Evolutionary conservation across 2,329 filamentous ascomycete species (phyloP).

Genomic region (Pseudogymnoascus sp.): DNA sequence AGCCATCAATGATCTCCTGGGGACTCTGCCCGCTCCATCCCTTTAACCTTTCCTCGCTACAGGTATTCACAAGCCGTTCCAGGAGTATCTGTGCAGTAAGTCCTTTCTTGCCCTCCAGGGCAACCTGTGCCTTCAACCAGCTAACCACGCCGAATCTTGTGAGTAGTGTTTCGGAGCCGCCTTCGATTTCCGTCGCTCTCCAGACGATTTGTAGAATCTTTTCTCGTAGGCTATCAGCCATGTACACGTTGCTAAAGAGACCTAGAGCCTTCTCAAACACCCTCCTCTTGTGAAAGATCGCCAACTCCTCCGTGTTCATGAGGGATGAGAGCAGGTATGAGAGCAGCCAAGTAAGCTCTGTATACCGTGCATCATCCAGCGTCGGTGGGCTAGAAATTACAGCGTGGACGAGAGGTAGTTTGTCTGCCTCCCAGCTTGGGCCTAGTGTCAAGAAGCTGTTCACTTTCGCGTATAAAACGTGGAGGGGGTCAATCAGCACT

Average conservation of each 20-base stretch:
- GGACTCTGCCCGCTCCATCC: constrained; percentile 52
- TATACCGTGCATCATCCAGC: constrained; percentile 64
- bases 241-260: constrained; percentile 59
- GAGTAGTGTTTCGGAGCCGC: constrained; percentile 71
- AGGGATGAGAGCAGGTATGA: constrained; percentile 62
- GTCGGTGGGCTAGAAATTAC: constrained; percentile 59
- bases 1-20: constrained; percentile 16
- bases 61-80: constrained; percentile 53
- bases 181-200: constrained; percentile 58
- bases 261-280: constrained; percentile 71
- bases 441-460: constrained; percentile 75
- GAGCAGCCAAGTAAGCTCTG: constrained; percentile 69
- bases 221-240: constrained; percentile 48
- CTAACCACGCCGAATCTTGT: constrained; percentile 67
- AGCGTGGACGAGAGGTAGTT: constrained; percentile 62
- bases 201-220: constrained; percentile 57
- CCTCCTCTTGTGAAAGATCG: constrained; percentile 51
- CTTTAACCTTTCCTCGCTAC: constrained; percentile 57
- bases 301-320: constrained; percentile 51
- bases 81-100: constrained; percentile 48
- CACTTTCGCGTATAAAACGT: constrained; percentile 77
- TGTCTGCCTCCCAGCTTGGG: constrained; percentile 67
- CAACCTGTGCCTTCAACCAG: constrained; percentile 62
- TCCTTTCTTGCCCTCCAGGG: constrained; percentile 40
- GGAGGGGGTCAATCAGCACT: constrained; percentile 68